Conservation (phyloP, 1,284 basidiomycete species). For the Malassezia vespertilionis region DNA sequence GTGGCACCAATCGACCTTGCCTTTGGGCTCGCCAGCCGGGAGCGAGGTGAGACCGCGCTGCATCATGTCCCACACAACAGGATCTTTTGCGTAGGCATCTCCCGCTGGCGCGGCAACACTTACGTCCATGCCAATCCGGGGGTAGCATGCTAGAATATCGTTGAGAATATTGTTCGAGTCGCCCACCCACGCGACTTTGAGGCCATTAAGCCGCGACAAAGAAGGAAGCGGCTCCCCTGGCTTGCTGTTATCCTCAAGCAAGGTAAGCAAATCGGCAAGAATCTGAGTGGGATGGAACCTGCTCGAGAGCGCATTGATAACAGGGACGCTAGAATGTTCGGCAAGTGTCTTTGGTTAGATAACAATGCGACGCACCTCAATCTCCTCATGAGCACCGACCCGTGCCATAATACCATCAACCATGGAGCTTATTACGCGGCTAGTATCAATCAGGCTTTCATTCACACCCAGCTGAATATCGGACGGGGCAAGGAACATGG, state of each 20-base stretch:
- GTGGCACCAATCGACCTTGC: conserved; percentile 60
- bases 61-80: conserved; percentile 57
- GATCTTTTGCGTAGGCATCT: conserved; percentile 61
- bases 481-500: conserved; percentile 76
- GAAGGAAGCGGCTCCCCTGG: conserved; percentile 22
- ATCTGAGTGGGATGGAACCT: conserved; percentile 95
- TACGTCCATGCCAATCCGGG: conserved; percentile 76
- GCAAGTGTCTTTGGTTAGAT: conserved; percentile 61
- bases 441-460: conserved; percentile 73
- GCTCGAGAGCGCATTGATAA: conserved; percentile 87
- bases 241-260: conserved; percentile 57
- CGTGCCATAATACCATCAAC: conserved; percentile 93
- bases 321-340: conserved; percentile 75
- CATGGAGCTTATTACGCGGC: conserved; percentile 76
- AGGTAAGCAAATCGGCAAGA: conserved; percentile 80
- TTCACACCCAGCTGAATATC: conserved; percentile 97
- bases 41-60: conserved; percentile 39
- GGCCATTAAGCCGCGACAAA: conserved; percentile 47
- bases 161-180: conserved; percentile 93
- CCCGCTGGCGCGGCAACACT: conserved; percentile 68
- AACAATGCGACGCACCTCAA: conserved; percentile 57
- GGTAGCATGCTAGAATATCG: conserved; percentile 90
- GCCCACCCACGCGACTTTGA: conserved; percentile 67
- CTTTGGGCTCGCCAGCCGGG: conserved; percentile 44
- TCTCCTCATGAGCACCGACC: conserved; percentile 79